Conservation (phyloP, 2,329 filamentous ascomycete species). For the Blumeriella jaapii region DNA sequence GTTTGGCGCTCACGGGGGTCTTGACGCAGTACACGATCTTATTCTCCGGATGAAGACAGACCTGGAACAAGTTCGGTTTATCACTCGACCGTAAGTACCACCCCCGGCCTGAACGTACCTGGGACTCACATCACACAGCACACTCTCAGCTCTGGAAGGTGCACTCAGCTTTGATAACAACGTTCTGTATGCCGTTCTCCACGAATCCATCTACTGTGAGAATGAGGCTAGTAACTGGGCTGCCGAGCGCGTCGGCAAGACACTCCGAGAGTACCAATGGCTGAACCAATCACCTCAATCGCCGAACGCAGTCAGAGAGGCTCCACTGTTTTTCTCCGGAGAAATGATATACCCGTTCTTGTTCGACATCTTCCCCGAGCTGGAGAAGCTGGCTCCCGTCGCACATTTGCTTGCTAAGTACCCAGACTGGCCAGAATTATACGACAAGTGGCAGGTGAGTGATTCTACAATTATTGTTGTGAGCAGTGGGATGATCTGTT, state of each 20-base stretch:
- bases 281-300: conserved; percentile 20
- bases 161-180: conserved; percentile 60
- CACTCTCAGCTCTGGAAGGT: conserved; percentile 56
- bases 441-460: conserved; percentile 50
- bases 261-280: conserved; percentile 36
- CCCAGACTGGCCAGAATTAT: conserved; percentile 63
- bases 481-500: not conserved
- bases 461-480: not conserved
- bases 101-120: not conserved
- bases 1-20: conserved; percentile 69
- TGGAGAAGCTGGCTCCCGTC: conserved; percentile 54
- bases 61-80: conserved; percentile 61
- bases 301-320: conserved; percentile 29
- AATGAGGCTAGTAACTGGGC: conserved; percentile 61
- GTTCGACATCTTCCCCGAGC: conserved; percentile 70
- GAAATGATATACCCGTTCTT: conserved; percentile 88
- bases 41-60: conserved; percentile 62
- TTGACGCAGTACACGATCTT: conserved; percentile 64
- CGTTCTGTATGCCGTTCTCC: conserved; percentile 75
- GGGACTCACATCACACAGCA: conserved; percentile 23
- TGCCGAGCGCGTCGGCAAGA: conserved; percentile 49
- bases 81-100: conserved; percentile 45
- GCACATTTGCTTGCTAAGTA: conserved; percentile 60
- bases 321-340: conserved; percentile 68
- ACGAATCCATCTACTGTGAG: conserved; percentile 81